Conservation (phyloP, 1,139 yeast species). For the Yamadazyma jaroonii region DNA sequence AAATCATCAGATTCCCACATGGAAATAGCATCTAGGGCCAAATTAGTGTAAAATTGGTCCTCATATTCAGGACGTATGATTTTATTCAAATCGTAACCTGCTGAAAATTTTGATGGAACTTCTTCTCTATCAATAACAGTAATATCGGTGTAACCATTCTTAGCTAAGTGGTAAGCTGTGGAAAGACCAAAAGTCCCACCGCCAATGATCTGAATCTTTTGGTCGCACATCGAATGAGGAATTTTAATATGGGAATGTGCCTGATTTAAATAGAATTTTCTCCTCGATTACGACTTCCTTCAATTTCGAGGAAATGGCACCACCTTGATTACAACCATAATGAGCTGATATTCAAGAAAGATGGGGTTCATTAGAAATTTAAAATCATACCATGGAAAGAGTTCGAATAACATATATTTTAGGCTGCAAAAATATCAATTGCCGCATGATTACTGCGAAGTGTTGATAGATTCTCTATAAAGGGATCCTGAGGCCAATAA, state of each 20-base stretch:
- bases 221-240: not conserved
- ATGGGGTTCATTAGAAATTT: not conserved
- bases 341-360: too few species aligned
- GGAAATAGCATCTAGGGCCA: slow-evolving; percentile 16
- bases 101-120: slow-evolving; percentile 15
- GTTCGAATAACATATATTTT: not conserved
- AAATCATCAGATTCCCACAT: slow-evolving; percentile 15
- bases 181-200: slow-evolving; percentile 49
- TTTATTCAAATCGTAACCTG: slow-evolving; percentile 17
- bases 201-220: slow-evolving; percentile 35
- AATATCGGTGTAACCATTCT: slow-evolving; percentile 18
- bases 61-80: slow-evolving; percentile 17
- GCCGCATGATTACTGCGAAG: slow-evolving; percentile 22
- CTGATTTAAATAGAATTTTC: not conserved
- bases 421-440: not conserved
- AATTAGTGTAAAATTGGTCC: slow-evolving; percentile 13
- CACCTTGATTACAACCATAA: too few species aligned
- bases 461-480: slow-evolving; percentile 22
- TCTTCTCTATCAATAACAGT: slow-evolving; percentile 17
- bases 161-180: slow-evolving; percentile 34
- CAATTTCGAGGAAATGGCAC: too few species aligned
- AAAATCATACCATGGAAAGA: not conserved
- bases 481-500: slow-evolving; percentile 23
- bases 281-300: slow-evolving; percentile 6
- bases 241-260: not conserved